These are phyloP conservation scores for Aspergillus tanneri DNA, from an alignment of 2,329 filamentous ascomycete genomes.

Conservation along the genomic window DNA sequence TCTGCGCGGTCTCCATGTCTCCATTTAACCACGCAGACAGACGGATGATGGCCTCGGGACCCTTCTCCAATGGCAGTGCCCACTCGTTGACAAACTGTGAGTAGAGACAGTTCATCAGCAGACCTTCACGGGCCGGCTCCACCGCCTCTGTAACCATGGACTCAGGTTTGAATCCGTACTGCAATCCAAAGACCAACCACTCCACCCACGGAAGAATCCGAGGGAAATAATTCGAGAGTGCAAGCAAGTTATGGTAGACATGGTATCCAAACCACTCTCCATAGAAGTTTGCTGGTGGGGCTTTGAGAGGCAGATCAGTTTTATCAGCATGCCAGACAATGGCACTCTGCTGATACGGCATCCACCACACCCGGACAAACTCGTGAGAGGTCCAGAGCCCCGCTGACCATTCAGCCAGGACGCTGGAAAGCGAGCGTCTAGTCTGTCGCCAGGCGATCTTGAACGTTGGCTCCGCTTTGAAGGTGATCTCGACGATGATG, in stretches of 20 bases:
- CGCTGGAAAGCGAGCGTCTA: constrained; percentile 66
- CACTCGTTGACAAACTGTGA: constrained; percentile 99
- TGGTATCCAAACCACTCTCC: constrained; percentile 80
- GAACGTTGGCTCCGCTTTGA: constrained; percentile 75
- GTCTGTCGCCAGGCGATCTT: constrained; percentile 85
- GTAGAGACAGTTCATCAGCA: constrained; percentile 96
- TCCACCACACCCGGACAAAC: constrained; percentile 96
- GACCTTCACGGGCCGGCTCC: constrained; percentile 73
- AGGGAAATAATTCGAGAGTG: constrained; percentile 73
- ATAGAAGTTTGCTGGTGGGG: constrained; percentile 71
- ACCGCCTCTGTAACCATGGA: constrained; percentile 69
- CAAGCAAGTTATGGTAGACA: constrained; percentile 88
- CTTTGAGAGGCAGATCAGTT: constrained; percentile 60
- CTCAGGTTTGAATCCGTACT: constrained; percentile 79
- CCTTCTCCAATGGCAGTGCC: constrained; percentile 82
- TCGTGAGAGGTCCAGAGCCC: constrained; percentile 80
- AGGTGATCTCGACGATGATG: constrained; percentile 85
- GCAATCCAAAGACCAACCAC: constrained; percentile 96
- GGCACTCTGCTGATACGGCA: constrained; percentile 84
- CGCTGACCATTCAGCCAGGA: constrained; percentile 70
- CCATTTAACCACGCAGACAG: constrained; percentile 83
- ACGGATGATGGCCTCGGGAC: constrained; percentile 80
- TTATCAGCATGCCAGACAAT: constrained; percentile 89
- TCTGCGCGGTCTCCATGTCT: constrained; percentile 67
- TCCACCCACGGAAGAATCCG: constrained; percentile 82